These are phyloP conservation scores for Cronartium quercuum DNA, from an alignment of 1,284 basidiomycete genomes.

Conservation along the genomic window DNA sequence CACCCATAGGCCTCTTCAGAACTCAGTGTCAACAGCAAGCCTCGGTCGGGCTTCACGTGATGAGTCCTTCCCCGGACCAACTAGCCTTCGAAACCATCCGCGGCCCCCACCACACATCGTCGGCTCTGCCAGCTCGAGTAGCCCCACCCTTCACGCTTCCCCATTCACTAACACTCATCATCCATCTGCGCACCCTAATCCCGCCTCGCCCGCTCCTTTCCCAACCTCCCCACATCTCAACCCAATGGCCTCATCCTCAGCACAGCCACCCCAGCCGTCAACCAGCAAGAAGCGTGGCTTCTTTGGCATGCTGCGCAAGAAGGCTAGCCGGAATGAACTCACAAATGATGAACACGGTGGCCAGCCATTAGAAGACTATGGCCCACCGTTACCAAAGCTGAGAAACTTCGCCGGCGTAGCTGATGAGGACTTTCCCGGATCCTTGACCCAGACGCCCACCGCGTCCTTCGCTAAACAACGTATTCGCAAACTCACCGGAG, in stretches of 20 bases:
- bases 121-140: too few species aligned
- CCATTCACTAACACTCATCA: neutral
- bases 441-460: neutral
- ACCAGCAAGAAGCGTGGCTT: slow-evolving; percentile 24
- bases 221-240: neutral
- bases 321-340: slow-evolving; percentile 25
- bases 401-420: slow-evolving; percentile 26
- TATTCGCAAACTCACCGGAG: slow-evolving; percentile 20
- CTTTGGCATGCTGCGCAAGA: slow-evolving; percentile 35
- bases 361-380: slow-evolving; percentile 6
- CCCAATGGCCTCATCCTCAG: neutral
- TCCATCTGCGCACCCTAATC: neutral
- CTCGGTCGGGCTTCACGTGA: neutral
- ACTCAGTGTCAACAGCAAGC: neutral
- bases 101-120: too few species aligned
- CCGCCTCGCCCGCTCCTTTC: neutral
- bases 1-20: neutral
- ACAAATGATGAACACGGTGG: neutral
- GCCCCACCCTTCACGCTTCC: neutral
- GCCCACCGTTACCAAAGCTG: slow-evolving; percentile 23
- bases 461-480: slow-evolving; percentile 10
- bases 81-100: too few species aligned
- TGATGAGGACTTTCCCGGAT: slow-evolving; percentile 11
- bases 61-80: neutral
- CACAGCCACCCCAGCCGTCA: neutral